Evolutionary conservation across 495 filamentous ascomycete species (phyloP).

Genomic region (Penicillium silybi): DNA sequence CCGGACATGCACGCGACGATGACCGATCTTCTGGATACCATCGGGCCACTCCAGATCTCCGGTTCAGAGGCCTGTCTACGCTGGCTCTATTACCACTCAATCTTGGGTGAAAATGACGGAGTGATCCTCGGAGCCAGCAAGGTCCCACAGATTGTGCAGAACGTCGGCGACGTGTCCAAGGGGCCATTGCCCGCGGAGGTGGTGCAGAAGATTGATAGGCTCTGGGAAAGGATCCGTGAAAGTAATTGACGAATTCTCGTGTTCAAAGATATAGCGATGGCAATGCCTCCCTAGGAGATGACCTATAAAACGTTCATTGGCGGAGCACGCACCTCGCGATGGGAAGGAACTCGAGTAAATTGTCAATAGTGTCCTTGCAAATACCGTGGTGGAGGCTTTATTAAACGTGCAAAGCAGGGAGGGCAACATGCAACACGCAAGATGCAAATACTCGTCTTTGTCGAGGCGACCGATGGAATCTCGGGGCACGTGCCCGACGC

Average conservation of each 20-base stretch:
- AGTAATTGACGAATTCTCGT: neutral
- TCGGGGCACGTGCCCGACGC: constrained; percentile 25
- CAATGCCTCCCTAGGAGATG: neutral
- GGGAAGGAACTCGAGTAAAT: neutral
- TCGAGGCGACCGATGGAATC: constrained; percentile 30
- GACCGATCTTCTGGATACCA: constrained; percentile 8
- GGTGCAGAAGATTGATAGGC: constrained; percentile 10
- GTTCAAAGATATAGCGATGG: neutral
- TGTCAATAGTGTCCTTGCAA: constrained; percentile 1
- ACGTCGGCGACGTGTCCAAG: constrained; percentile 21
- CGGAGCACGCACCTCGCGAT: neutral
- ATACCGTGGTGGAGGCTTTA: neutral
- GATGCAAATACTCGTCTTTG: constrained; percentile 12
- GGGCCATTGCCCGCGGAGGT: constrained; percentile 29
- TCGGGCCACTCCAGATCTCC: constrained; percentile 15
- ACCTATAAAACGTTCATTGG: neutral
- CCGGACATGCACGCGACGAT: constrained; percentile 20
- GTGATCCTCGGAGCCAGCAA: constrained; percentile 35
- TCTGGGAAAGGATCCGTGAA: constrained; percentile 1
- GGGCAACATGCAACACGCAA: neutral
- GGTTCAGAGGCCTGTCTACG: constrained; percentile 27
- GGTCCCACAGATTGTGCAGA: constrained; percentile 25
- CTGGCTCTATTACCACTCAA: constrained; percentile 33
- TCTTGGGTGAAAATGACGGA: constrained; percentile 25
- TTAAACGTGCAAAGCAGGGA: neutral